Conservation (phyloP, 441 rosid species). For the Populus hybrid region DNA sequence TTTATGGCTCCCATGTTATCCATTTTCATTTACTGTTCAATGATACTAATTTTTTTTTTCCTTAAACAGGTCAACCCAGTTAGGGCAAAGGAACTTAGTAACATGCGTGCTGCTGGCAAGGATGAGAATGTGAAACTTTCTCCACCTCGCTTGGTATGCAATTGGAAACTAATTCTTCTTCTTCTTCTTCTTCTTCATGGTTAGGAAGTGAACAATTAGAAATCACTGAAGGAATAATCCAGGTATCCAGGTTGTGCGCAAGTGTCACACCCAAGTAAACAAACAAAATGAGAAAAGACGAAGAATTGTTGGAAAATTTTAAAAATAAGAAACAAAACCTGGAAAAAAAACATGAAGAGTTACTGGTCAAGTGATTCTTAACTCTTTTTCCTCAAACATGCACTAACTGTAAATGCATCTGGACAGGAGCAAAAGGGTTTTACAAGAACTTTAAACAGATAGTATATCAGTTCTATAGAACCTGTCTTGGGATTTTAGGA, state of each 20-base stretch:
- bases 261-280: background rate
- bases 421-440: background rate
- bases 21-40: constrained; percentile 15
- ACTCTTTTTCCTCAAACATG: background rate
- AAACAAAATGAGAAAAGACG: background rate
- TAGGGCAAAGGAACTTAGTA: constrained; percentile 72
- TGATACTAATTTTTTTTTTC: constrained; percentile 6
- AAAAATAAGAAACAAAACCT: background rate
- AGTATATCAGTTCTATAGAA: background rate
- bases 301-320: background rate
- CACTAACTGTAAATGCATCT: background rate
- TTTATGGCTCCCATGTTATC: constrained; percentile 10
- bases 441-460: background rate
- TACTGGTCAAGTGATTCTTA: background rate
- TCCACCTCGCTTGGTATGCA: constrained; percentile 85
- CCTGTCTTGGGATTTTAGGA: background rate
- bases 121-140: constrained; percentile 88
- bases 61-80: constrained; percentile 74
- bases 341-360: background rate
- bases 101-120: constrained; percentile 75
- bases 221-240: background rate
- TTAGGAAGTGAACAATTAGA: background rate
- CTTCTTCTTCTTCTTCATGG: too few species aligned
- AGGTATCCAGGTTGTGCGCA: background rate
- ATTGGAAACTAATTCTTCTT: background rate